Base-by-base conservation (phyloP, 192 early-diverging fungal species). In the Coemansia sp. region DNA sequence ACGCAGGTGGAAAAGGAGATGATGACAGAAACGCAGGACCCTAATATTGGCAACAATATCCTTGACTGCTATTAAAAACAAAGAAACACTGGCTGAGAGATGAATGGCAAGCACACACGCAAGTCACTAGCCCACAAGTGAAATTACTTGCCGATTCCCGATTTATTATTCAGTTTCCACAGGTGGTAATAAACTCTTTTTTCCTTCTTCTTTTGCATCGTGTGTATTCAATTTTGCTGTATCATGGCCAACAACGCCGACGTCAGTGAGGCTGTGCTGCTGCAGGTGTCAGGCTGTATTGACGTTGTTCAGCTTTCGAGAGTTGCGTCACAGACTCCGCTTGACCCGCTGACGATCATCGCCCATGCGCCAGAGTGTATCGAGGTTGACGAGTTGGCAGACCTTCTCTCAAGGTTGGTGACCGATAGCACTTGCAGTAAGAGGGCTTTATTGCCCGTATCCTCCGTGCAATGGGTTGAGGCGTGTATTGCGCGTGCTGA, bases 31-130 rank as follows among this genome's bases (percentile, higher is more conserved):
- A 42, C 35, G 18, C 42, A 60, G 35, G 77, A 74, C 10, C 60
- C 44, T 1, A 80, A 80, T 32, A n/a, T 44, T 14, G 77, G 77
- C 37, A 80, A 80, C 63, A 80, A 80, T 34, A 80, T 80, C 10
- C 42, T 80, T 0, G 77, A 80, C n/a, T 80, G 77, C 46, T 74
- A 70, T 43, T 72, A 39, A 50, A 1, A 43, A 11, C 29, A 32
- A 50, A n/a, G n/a, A n/a, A n/a, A n/a, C n/a, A n/a, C n/a, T n/a
- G n/a, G n/a, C n/a, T n/a, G n/a, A n/a, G n/a, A n/a, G n/a, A n/a
- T n/a, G n/a, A n/a, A n/a, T n/a, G n/a, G n/a, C n/a, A n/a, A n/a
- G n/a, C n/a, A n/a, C n/a, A n/a, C n/a, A n/a, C n/a, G n/a, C n/a
- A n/a, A n/a, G n/a, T n/a, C n/a, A n/a, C n/a, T n/a, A n/a, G n/a